Base-by-base conservation (phyloP, 495 filamentous ascomycete species). In the Oleoguttula mirabilis region DNA sequence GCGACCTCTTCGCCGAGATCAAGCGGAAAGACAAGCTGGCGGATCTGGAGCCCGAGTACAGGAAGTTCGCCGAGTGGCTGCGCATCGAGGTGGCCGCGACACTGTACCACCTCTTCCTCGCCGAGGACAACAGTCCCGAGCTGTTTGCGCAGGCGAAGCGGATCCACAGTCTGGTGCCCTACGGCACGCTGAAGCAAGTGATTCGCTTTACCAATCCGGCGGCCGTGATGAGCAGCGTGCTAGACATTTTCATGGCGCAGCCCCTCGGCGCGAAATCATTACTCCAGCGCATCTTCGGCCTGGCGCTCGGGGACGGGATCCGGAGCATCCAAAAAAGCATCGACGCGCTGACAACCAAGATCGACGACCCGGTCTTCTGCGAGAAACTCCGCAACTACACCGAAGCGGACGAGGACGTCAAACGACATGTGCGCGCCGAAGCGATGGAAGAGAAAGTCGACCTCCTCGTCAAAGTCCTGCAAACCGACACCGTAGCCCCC, bases 61-160 rank as follows among this genome's bases (percentile, higher is more conserved):
- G 90, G 54, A 96, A 96, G 56, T 98, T 98, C 55, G 88, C 88
- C 21, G 90, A 98, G 61, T 98, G 90, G 90, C 67, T 96, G 36
- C 79, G 92, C 21, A 98, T 98, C 54, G 90, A 98, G 68, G 80
- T 98, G 31, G 90, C 90, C 5, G 90, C 90, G 17, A 95, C 90
- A 11, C 75, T 98, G 25, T 98, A 98, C 59, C 90, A 98, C 60
- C 67, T 98, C 22, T 98, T 98, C 71, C 72, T 98, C 30, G 90
- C 90, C 25, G 90, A 98, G 59, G 90, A 98, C 57, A 98, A 98
- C 60, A 94, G 87, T 2, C 84, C 88, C 6, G 90, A 98, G 51
- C 58, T 98, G 24, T 94, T 96, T 61, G 87, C 87, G 3, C 92
- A 96, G 57, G 79, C 79, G 2, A 95, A 88, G 62, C 72, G 79